phyloP scores from a whole-genome alignment of 1,139 yeast genomes.

The Hanseniaspora uvarum region DNA sequence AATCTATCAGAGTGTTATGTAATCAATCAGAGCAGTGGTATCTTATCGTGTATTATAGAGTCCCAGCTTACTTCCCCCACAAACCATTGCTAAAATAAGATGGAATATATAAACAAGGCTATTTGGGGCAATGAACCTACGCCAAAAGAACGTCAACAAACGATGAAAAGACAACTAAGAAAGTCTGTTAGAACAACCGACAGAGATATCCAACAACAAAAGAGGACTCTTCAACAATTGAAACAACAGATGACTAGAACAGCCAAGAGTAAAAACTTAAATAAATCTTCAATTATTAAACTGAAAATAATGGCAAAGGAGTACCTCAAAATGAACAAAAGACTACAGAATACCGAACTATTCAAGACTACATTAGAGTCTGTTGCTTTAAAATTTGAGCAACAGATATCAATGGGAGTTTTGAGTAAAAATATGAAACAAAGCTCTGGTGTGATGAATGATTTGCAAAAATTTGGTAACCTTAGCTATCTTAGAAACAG shows the following conservation, averaged over 20 bases:
- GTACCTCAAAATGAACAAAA: conserved; percentile 6
- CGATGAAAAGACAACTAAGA: conserved; percentile 69
- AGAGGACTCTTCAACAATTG: conserved; percentile 64
- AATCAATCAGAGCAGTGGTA: too few species aligned
- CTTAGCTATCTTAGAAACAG: conserved; percentile 75
- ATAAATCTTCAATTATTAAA: conserved; percentile 49
- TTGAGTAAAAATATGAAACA: conserved; percentile 72
- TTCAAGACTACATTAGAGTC: conserved; percentile 77
- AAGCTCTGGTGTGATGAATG: conserved; percentile 77
- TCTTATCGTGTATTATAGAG: too few species aligned
- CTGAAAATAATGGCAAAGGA: conserved; percentile 12
- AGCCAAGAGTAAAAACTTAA: conserved; percentile 67
- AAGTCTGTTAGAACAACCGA: conserved; percentile 66
- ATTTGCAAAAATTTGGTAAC: conserved; percentile 67
- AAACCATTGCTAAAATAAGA: conserved; percentile 23
- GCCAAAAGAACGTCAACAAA: conserved; percentile 72
- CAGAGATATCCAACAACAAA: conserved; percentile 55
- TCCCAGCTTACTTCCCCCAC: too few species aligned
- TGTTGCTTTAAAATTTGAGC: conserved; percentile 79
- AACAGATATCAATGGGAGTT: conserved; percentile 78
- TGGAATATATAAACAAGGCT: conserved; percentile 70
- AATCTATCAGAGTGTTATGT: too few species aligned
- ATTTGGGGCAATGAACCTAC: conserved; percentile 90
- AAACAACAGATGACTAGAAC: conserved; percentile 64
- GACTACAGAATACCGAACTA: conserved; percentile 44